Evolutionary conservation across 257 asterid genomes (phyloP), one percentile per base, ranked within the genome.

Genomic region (Gynochthodes officinalis): DNA sequence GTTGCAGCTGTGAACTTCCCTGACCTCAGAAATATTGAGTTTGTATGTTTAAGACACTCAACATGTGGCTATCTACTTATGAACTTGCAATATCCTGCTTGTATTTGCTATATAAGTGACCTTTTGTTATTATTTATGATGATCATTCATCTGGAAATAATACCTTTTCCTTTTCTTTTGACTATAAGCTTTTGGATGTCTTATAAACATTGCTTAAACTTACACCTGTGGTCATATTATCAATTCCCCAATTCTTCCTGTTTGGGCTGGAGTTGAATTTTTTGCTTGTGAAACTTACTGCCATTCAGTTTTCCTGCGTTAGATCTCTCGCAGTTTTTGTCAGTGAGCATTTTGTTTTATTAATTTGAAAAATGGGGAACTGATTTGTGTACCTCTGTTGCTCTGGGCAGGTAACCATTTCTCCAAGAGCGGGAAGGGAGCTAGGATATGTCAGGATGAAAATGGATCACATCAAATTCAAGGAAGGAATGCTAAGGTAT

Each of bases 361-460:
- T 48, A 18, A 46, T 60, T 46, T 30, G 5, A 43, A 21, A 21
- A 19, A 52, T 2, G 21, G 59, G 9, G 44, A 32, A 67, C 18
- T 67, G 66, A 44, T 71, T 69, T 35, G 43, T 14, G 10, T 18
- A 28, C 39, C 67, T 43, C 27, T 39, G 58, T 40, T 67, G 44
- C 72, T 67, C 62, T 74, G 75, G 69, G 77, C 80, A 94, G 98
- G 44, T 94, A 78, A 94, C 99, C 27, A 89, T 94, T 73, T 77
- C 97, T 74, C 98, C 98, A 27, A 84, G 98, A 89, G 95, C 98
- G 74, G 98, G 99, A 73, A 80, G 95, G 75, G 97, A 91, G 55
- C 78, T 91, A 82, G 99, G 99, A 44, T 94, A 92, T 75, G 95
- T 82, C 67, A 86, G 97, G 76, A 27, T 89, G 78, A 95, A 88